A percentile compares a stretch with the other conserved stretches of the same genome.
phyloP scores from a whole-genome alignment of 225 moss, liverwort and hornwort species.

The Pseudoscleropodium purum region DNA sequence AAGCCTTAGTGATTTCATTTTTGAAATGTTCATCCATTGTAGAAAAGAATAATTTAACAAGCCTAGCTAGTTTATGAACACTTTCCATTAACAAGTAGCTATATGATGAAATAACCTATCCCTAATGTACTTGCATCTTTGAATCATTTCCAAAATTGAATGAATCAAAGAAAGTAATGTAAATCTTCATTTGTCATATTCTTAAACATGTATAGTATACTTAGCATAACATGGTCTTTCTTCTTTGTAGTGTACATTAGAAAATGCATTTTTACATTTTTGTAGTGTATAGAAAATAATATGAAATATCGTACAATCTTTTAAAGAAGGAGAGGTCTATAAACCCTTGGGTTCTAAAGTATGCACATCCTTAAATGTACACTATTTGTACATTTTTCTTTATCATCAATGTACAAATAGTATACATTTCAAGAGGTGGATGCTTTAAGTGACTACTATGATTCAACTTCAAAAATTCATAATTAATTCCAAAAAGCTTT shows the following conservation, averaged over 20 bases:
- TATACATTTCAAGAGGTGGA: background rate
- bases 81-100: background rate
- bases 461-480: background rate
- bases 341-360: background rate
- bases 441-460: background rate
- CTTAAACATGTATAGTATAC: background rate
- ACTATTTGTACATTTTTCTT: background rate
- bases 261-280: too few relatives aligned
- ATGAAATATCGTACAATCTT: background rate
- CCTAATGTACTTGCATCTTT: background rate
- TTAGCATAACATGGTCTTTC: background rate
- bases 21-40: background rate
- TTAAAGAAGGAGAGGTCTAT: background rate
- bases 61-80: too few relatives aligned
- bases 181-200: background rate
- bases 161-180: background rate
- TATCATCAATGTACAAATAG: background rate
- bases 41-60: background rate
- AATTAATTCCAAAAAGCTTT: background rate
- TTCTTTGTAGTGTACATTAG: background rate
- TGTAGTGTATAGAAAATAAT: background rate
- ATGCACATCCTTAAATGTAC: fast-evolving
- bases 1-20: background rate
- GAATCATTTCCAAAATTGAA: background rate
- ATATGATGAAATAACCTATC: background rate